A percentile compares a stretch with the other conserved stretches of the same genome.
Conservation (phyloP, 768 basidiomycete species). For the Lactarius hatsudake region DNA sequence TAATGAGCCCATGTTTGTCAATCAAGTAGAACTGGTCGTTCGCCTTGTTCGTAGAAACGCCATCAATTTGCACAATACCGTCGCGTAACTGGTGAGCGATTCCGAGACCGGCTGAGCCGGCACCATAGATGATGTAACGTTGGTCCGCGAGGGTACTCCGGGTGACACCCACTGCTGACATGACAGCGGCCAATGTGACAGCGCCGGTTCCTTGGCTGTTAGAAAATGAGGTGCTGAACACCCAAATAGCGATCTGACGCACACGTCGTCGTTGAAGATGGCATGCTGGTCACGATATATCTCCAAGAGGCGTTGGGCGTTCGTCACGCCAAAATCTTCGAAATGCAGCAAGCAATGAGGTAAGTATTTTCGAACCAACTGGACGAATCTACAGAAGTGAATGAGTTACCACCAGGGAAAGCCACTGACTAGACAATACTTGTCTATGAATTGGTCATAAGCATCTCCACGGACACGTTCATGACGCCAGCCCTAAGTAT, state of each 20-base stretch:
- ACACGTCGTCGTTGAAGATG: constrained; percentile 87
- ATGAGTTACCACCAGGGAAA: not conserved
- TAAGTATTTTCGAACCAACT: constrained; percentile 69
- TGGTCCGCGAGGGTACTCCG: constrained; percentile 66
- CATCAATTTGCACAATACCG: constrained; percentile 60
- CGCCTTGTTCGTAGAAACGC: constrained; percentile 53
- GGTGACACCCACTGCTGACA: constrained; percentile 67
- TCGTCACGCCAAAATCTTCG: constrained; percentile 80
- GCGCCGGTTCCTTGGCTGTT: constrained; percentile 72
- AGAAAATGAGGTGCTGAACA: not conserved
- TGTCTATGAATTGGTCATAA: constrained; percentile 78
- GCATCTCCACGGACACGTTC: constrained; percentile 65
- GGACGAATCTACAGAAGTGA: constrained; percentile 55
- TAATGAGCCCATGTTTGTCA: constrained; percentile 65
- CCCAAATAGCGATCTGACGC: constrained; percentile 17
- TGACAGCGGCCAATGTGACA: constrained; percentile 66
- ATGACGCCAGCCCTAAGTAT: constrained; percentile 65
- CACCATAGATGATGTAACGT: constrained; percentile 74
- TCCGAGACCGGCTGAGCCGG: constrained; percentile 80
- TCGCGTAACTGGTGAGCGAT: constrained; percentile 75
- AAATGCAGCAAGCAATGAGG: constrained; percentile 72
- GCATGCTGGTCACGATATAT: constrained; percentile 61
- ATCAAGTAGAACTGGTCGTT: constrained; percentile 68
- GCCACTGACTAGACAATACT: constrained; percentile 39
- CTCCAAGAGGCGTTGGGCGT: constrained; percentile 66